Base-by-base conservation (phyloP, 805 yeast genomes). In the Candida boidinii region DNA sequence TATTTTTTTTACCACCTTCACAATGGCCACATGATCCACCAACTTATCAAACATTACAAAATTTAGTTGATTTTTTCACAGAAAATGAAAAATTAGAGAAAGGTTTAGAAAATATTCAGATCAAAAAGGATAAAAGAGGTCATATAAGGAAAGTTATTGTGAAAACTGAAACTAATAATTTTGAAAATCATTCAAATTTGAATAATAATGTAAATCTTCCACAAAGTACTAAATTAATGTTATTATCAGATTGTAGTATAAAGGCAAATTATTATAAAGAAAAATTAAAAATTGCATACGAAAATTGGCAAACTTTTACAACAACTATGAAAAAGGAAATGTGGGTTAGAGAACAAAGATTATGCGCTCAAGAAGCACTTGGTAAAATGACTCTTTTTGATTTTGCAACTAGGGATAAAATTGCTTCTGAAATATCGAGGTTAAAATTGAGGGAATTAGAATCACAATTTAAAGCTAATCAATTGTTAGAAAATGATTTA, bases 21-120 rank as follows among this genome's bases (percentile, higher is more conserved):
- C 49, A 51, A 14, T 70, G 77, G 77, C 77, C 77, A 0, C 65
- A 64, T 34, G 73, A 66, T 35, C 73, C 73, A 2, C 76, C 76
- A 13, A 67, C 71, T 2, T 44, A 53, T 31, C 68, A 66, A 40
- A 66, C 73, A 1, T 62, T 56, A 34, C 53, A 59, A 30, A 49
- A 52, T 12, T 39, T 68, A 19, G n/a, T n/a, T n/a, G n/a, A n/a
- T n/a, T n/a, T n/a, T n/a, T n/a, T n/a, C n/a, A n/a, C n/a, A n/a
- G n/a, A n/a, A n/a, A n/a, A n/a, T n/a, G n/a, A n/a, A n/a, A n/a
- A n/a, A n/a, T n/a, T n/a, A n/a, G n/a, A n/a, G n/a, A n/a, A n/a
- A n/a, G n/a, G n/a, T n/a, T n/a, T n/a, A n/a, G n/a, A n/a, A n/a
- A n/a, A n/a, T n/a, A n/a, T n/a, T n/a, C n/a, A n/a, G n/a, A n/a